These are phyloP conservation scores for Malassezia vespertilionis DNA, from an alignment of 1,284 basidiomycete species.

Conservation along the genomic window DNA sequence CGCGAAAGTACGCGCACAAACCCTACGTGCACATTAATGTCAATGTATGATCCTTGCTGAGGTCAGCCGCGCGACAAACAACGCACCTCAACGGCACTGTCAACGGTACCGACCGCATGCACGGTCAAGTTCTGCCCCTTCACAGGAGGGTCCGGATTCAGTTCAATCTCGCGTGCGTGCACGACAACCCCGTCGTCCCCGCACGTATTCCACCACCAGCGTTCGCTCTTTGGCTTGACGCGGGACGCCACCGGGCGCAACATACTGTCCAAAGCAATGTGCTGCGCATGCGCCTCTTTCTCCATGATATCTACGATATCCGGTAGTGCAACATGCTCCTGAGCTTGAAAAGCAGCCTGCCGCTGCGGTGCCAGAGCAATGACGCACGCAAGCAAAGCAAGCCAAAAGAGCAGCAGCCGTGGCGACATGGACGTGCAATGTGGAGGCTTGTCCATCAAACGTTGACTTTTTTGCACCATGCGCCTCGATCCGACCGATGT, in stretches of 20 bases:
- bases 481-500: slow-evolving; percentile 90
- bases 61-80: neutral
- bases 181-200: slow-evolving; percentile 27
- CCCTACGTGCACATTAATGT: slow-evolving; percentile 42
- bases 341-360: neutral
- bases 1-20: slow-evolving; percentile 33
- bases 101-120: slow-evolving; percentile 29
- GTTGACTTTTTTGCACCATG: slow-evolving; percentile 51
- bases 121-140: slow-evolving; percentile 42
- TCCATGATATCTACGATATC: slow-evolving; percentile 12
- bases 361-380: neutral
- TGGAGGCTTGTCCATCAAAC: too few species aligned
- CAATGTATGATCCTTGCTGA: slow-evolving; percentile 34
- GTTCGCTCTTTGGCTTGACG: neutral
- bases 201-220: slow-evolving; percentile 40
- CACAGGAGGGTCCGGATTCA: slow-evolving; percentile 40
- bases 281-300: slow-evolving; percentile 1
- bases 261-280: slow-evolving; percentile 3
- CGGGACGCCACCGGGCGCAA: neutral
- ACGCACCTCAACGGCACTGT: slow-evolving; percentile 31
- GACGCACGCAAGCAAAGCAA: neutral
- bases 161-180: slow-evolving; percentile 28
- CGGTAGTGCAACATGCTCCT: neutral
- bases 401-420: neutral
- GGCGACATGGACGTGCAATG: neutral